Evolutionary conservation across 2,329 filamentous ascomycete species (phyloP), one percentile per base, ranked within the genome.

Genomic region (Claviceps spartinae): DNA sequence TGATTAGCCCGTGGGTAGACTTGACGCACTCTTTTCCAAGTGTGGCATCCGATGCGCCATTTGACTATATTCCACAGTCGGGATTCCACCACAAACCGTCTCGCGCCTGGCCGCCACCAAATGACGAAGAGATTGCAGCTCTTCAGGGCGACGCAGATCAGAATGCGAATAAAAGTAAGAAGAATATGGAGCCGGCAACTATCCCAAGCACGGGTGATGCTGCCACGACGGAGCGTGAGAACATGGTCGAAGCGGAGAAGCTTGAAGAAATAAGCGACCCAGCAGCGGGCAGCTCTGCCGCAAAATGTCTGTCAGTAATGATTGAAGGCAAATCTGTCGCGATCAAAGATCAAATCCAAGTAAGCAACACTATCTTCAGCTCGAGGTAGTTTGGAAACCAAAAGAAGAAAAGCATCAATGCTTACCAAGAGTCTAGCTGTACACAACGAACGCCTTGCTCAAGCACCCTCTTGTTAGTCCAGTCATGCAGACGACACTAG

Each of bases 1-100:
- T 97, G 42, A 86, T 97, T 49, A 95, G 88, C 48, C 93, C 93
- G 0, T 98, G 93, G 93, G 89, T 91, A 8, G 93, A 98, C 64
- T 71, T 97, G 50, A 95, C 88, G 0, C 91, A 97, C 64, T 96
- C 90, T 0, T 97, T 97, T 57, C 93, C 93, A 0, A 96, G 90
- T 58, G 78, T 95, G n/a, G 77, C 80, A 2, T 78, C 74, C 5
- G 80, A 88, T 42, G 82, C 79, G 48, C 78, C 80, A 1, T 68
- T 88, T 49, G 93, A 98, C 64, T 97, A 96, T 60, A 91, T 98
- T 37, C 93, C 93, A 4, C 70, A 82, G 1, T 77, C 84, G 58
- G 93, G 93, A 0, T 97, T 98, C 61, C 83, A 94, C 57, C 89
- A 97, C 60, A 88, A 85, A 60, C 93, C 91, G 0, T 95, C 88